Evolutionary conservation across 768 basidiomycete genomes (phyloP).

Genomic region (Tulasnella sp.): DNA sequence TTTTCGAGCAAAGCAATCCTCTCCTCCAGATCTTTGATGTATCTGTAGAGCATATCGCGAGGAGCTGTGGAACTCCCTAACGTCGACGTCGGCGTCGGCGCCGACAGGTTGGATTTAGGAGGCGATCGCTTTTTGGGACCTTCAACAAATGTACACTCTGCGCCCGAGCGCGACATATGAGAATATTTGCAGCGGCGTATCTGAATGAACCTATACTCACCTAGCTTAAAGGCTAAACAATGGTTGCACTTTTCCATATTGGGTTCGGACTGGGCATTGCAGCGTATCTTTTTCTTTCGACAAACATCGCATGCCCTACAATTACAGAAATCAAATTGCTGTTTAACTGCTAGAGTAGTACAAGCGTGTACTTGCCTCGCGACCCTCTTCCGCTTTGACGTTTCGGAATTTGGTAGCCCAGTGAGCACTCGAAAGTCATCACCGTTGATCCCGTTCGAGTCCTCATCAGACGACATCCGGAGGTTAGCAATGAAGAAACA

Average conservation of each 20-base stretch:
- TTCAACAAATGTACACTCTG: constrained; percentile 43
- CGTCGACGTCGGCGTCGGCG: background rate
- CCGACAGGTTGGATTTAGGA: constrained; percentile 34
- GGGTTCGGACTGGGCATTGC: constrained; percentile 1
- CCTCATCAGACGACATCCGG: background rate
- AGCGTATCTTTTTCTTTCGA: constrained; percentile 67
- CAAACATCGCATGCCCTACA: constrained; percentile 63
- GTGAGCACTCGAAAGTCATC: too few relatives aligned
- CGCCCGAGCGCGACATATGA: constrained; percentile 23
- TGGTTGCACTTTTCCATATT: constrained; percentile 14
- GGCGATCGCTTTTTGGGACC: constrained; percentile 43
- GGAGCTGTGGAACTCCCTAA: background rate
- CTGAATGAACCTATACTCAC: constrained; percentile 32
- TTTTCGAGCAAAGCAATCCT: constrained; percentile 43
- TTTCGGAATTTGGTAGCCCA: too few relatives aligned
- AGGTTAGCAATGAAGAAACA: too few relatives aligned
- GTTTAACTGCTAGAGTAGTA: too few relatives aligned
- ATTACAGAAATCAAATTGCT: background rate
- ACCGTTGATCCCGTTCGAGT: background rate
- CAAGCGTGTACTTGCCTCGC: background rate
- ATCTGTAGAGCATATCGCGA: constrained; percentile 24
- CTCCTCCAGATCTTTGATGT: constrained; percentile 46
- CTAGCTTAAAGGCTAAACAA: constrained; percentile 37
- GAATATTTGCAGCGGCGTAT: constrained; percentile 20
- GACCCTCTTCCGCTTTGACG: too few relatives aligned